Conservation (phyloP, 2,329 filamentous ascomycete species). For the Apiospora kogelbergensis region DNA sequence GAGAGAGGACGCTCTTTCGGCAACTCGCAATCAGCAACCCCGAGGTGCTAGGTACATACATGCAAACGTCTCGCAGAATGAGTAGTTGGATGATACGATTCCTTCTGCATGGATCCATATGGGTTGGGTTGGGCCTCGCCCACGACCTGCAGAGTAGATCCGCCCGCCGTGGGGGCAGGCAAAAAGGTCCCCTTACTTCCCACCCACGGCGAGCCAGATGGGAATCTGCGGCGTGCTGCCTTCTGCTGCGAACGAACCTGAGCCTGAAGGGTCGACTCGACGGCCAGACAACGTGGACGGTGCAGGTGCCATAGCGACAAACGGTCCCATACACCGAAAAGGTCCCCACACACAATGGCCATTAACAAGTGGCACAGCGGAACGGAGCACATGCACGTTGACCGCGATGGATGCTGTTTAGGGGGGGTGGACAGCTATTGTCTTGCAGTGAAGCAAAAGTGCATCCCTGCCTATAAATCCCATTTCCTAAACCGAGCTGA, state of each 20-base stretch:
- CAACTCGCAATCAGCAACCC: not conserved
- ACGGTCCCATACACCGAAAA: not conserved
- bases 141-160: conserved; percentile 1
- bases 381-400: not conserved
- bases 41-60: not conserved
- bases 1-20: not conserved
- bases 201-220: not conserved
- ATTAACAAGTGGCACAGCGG: not conserved
- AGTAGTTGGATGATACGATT: not conserved
- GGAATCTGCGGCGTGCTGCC: not conserved
- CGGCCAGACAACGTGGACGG: conserved; percentile 5
- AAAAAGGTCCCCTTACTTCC: not conserved
- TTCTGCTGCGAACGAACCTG: not conserved
- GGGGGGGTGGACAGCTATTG: not conserved
- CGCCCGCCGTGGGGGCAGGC: conserved; percentile 2
- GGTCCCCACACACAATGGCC: conserved; percentile 3
- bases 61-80: not conserved
- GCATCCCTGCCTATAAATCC: not conserved
- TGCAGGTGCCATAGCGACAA: conserved; percentile 7
- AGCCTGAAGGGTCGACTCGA: not conserved
- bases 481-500: not conserved
- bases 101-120: not conserved
- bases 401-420: not conserved
- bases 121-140: not conserved
- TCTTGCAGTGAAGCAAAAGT: not conserved